Percentiles rank a stretch among this genome's conserved stretches.
These are phyloP conservation scores for Lycium ferocissimum DNA, from an alignment of 257 asterid species.

Conservation along the genomic window DNA sequence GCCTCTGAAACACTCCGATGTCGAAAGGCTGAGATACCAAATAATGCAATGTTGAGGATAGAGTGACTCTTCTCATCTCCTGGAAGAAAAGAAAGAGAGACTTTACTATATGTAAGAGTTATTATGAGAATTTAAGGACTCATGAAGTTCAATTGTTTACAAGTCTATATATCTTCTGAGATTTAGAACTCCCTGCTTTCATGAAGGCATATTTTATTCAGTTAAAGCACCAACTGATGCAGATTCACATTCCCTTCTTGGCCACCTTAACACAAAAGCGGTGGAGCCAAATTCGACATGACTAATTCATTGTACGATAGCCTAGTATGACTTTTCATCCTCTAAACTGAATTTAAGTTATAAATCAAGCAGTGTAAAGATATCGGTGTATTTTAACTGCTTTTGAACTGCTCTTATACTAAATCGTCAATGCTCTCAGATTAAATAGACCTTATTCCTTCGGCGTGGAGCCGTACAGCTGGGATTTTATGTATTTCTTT, in stretches of 20 bases:
- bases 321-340: conserved; percentile 5
- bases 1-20: conserved; percentile 66
- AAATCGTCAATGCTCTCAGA: not conserved
- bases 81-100: not conserved
- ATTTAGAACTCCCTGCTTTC: not conserved
- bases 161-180: not conserved
- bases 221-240: not conserved
- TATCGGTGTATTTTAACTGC: not conserved
- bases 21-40: conserved; percentile 54
- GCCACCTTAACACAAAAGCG: not conserved
- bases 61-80: not conserved
- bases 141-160: not conserved
- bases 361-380: not conserved
- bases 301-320: not conserved
- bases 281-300: not conserved
- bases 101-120: not conserved
- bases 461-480: not conserved
- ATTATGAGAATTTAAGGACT: not conserved
- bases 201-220: not conserved
- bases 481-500: not conserved
- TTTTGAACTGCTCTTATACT: not conserved
- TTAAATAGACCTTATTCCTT: not conserved
- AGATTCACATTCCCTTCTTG: not conserved
- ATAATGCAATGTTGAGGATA: conserved; percentile 43
- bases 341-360: not conserved